phyloP scores from a whole-genome alignment of 2,329 filamentous ascomycete genomes.

The Talaromyces sp. region DNA sequence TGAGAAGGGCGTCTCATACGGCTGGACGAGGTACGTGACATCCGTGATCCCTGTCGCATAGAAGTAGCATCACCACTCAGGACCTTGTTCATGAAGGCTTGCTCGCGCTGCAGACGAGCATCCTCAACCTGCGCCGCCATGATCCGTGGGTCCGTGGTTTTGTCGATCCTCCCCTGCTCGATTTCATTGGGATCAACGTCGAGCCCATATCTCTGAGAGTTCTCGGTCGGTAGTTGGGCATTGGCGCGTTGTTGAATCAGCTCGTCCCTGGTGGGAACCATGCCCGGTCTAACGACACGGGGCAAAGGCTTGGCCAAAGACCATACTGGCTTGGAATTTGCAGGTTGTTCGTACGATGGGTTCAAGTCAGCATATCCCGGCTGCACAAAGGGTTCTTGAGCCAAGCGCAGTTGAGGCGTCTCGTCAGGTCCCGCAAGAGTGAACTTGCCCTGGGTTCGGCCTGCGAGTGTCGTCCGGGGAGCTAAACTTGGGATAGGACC shows the following conservation, averaged over 20 bases:
- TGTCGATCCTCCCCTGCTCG: slow-evolving; percentile 47
- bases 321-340: slow-evolving; percentile 56
- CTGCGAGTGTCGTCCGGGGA: slow-evolving; percentile 30
- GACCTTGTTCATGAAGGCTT: slow-evolving; percentile 42
- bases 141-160: slow-evolving; percentile 41
- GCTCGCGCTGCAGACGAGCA: slow-evolving; percentile 43
- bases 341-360: slow-evolving; percentile 57
- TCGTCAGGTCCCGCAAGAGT: slow-evolving; percentile 38
- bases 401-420: slow-evolving; percentile 30
- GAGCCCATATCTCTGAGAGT: slow-evolving; percentile 37
- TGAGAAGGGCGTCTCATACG: slow-evolving; percentile 24
- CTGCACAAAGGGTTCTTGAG: slow-evolving; percentile 53
- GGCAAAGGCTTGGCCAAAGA: slow-evolving; percentile 58
- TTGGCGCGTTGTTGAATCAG: slow-evolving; percentile 34
- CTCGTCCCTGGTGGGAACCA: slow-evolving; percentile 52
- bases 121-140: slow-evolving; percentile 51
- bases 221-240: slow-evolving; percentile 34
- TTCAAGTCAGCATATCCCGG: slow-evolving; percentile 59
- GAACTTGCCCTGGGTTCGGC: slow-evolving; percentile 33
- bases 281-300: slow-evolving; percentile 56
- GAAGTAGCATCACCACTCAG: slow-evolving; percentile 31
- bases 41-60: slow-evolving; percentile 17
- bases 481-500: slow-evolving; percentile 28
- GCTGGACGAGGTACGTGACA: slow-evolving; percentile 29
- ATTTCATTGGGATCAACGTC: slow-evolving; percentile 47